Conservation (phyloP, 2,329 filamentous ascomycete genomes). For the Berkeleyomyces basicola region DNA sequence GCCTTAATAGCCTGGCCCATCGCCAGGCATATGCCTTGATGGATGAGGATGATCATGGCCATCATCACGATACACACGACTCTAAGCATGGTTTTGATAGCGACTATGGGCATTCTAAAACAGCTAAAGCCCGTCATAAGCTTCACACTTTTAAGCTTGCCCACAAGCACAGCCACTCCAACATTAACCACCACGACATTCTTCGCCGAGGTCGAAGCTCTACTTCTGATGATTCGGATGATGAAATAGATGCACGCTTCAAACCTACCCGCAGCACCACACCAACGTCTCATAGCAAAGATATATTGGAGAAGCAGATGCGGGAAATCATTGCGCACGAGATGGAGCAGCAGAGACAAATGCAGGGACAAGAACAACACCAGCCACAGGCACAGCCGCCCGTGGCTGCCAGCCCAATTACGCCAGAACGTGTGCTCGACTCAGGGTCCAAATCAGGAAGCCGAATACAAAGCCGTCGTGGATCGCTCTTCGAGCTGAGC, state of each 20-base stretch:
- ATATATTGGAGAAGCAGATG: constrained; percentile 46
- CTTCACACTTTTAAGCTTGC: constrained; percentile 12
- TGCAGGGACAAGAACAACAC: not conserved
- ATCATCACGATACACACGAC: constrained; percentile 17
- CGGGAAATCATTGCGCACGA: constrained; percentile 42
- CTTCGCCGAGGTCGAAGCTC: constrained; percentile 33
- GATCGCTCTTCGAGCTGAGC: constrained; percentile 25
- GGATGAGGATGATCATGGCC: constrained; percentile 18
- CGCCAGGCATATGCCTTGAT: constrained; percentile 9
- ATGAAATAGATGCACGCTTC: constrained; percentile 30
- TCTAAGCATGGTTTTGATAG: constrained; percentile 9
- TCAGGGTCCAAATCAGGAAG: constrained; percentile 19
- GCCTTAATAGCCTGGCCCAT: constrained; percentile 16
- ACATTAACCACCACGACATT: constrained; percentile 35
- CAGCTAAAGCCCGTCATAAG: constrained; percentile 9
- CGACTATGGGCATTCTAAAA: constrained; percentile 8
- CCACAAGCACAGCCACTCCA: constrained; percentile 35
- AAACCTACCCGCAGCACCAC: constrained; percentile 29
- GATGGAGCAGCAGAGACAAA: constrained; percentile 21
- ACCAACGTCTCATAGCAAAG: constrained; percentile 30
- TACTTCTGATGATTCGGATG: constrained; percentile 44
- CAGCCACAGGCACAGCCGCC: not conserved
- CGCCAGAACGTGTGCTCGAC: not conserved
- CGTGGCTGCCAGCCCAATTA: not conserved
- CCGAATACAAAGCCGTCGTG: constrained; percentile 21